Evolutionary conservation across 352 stramenopile genomes (phyloP).

Genomic region (Pythium grandisporangium): DNA sequence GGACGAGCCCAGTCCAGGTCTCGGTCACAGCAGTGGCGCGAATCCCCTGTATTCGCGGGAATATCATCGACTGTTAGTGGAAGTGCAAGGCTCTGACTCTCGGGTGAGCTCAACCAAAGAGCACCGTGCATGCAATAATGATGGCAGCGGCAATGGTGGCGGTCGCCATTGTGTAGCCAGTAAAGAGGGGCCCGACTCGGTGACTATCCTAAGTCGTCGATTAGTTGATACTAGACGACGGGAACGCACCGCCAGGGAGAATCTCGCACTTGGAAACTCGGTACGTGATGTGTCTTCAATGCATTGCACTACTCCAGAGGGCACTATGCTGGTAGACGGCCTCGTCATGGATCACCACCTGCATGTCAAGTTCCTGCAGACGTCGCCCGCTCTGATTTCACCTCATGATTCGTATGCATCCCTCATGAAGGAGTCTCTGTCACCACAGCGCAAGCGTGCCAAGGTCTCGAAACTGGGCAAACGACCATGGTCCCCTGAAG

Average conservation of each 20-base stretch:
- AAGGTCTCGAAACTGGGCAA: conserved; percentile 62
- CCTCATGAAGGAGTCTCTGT: conserved; percentile 35
- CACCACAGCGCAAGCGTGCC: conserved; percentile 46
- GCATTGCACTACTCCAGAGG: not conserved
- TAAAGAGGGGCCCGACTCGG: no score
- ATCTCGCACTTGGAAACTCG: no score
- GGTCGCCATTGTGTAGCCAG: no score
- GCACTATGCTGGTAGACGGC: conserved; percentile 1
- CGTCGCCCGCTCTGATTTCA: conserved; percentile 14
- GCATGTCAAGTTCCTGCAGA: conserved; percentile 19
- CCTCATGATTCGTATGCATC: conserved; percentile 21
- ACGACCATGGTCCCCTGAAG: conserved; percentile 46
- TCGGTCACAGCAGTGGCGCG: not conserved
- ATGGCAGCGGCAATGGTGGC: not conserved
- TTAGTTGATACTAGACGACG: no score
- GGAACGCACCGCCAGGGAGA: no score
- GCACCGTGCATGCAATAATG: not conserved
- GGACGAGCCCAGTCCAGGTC: not conserved
- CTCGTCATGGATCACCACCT: conserved; percentile 12
- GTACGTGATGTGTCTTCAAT: not conserved
- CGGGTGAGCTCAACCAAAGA: not conserved
- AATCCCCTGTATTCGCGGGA: conserved; percentile 1
- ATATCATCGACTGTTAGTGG: conserved; percentile 11
- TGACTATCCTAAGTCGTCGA: not conserved
- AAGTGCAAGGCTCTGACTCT: not conserved